These are phyloP conservation scores for Cyberlindnera saturnus DNA, from an alignment of 805 yeast genomes.

Conservation along the genomic window DNA sequence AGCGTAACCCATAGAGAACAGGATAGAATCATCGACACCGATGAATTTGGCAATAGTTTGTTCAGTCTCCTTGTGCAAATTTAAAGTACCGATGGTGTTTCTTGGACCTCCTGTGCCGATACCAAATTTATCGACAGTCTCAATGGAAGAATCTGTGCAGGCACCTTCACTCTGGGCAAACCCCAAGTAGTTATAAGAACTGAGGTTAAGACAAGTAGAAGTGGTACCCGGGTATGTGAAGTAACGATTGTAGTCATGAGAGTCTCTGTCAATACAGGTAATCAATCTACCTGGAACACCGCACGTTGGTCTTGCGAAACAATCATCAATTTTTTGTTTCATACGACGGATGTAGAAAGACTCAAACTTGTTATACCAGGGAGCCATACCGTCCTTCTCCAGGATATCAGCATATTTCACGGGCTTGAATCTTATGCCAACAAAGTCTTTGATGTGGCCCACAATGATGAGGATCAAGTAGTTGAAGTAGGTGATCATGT, in stretches of 20 bases:
- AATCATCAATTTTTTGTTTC: constrained; percentile 86
- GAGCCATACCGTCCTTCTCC: constrained; percentile 87
- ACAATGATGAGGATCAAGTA: constrained; percentile 78
- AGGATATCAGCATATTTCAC: constrained; percentile 58
- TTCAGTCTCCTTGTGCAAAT: constrained; percentile 72
- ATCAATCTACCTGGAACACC: constrained; percentile 96
- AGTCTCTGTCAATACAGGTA: constrained; percentile 69
- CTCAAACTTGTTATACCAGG: constrained; percentile 92
- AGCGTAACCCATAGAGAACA: constrained; percentile 93
- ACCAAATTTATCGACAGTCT: constrained; percentile 63
- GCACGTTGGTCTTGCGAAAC: constrained; percentile 92
- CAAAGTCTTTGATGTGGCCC: constrained; percentile 88
- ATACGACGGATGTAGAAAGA: constrained; percentile 89
- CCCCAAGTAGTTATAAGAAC: constrained; percentile 92
- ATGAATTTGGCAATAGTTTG: constrained; percentile 72
- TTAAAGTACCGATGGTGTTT: constrained; percentile 66
- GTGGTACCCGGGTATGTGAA: constrained; percentile 74
- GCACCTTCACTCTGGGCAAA: constrained; percentile 93
- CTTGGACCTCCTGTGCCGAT: constrained; percentile 77
- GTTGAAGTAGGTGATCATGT: constrained; percentile 77
- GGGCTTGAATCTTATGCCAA: constrained; percentile 70
- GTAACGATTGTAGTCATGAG: constrained; percentile 57
- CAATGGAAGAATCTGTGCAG: constrained; percentile 76
- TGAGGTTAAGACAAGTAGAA: constrained; percentile 73
- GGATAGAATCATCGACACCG: constrained; percentile 82